Conservation (phyloP, 345 rosid species). For the Rhodamnia rubescens region DNA sequence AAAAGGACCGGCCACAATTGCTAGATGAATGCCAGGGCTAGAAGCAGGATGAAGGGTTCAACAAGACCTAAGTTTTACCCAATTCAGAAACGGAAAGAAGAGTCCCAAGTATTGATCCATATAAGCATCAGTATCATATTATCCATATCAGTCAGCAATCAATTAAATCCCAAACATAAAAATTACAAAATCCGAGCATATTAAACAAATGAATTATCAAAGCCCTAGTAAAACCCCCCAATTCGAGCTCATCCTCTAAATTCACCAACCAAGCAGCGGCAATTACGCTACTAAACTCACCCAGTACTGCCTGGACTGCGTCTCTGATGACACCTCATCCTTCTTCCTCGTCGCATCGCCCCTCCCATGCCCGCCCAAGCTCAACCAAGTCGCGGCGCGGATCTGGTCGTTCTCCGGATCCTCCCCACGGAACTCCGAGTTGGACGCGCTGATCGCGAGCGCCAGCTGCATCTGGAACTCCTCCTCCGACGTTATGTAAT, state of each 20-base stretch:
- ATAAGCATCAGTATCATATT: background rate
- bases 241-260: background rate
- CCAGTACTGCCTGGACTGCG: slow-evolving; percentile 87
- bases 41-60: background rate
- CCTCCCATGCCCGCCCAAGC: slow-evolving; percentile 54
- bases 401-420: slow-evolving; percentile 88
- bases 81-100: background rate
- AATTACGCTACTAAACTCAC: slow-evolving; percentile 32
- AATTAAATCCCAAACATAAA: background rate
- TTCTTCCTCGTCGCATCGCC: slow-evolving; percentile 45
- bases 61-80: no score
- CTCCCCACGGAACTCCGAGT: slow-evolving; percentile 47
- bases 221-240: background rate
- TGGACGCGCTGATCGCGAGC: slow-evolving; percentile 89
- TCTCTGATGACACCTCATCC: slow-evolving; percentile 52
- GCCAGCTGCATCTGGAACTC: slow-evolving; percentile 96
- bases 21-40: background rate
- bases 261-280: background rate
- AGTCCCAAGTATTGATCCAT: background rate
- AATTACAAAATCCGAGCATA: background rate
- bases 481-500: slow-evolving; percentile 81
- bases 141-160: background rate
- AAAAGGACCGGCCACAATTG: background rate
- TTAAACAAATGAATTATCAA: background rate
- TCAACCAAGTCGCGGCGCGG: slow-evolving; percentile 67